Evolutionary conservation across 805 yeast species (phyloP), one percentile per base, ranked within the genome.

Genomic region (Candida coquimbonensis): DNA sequence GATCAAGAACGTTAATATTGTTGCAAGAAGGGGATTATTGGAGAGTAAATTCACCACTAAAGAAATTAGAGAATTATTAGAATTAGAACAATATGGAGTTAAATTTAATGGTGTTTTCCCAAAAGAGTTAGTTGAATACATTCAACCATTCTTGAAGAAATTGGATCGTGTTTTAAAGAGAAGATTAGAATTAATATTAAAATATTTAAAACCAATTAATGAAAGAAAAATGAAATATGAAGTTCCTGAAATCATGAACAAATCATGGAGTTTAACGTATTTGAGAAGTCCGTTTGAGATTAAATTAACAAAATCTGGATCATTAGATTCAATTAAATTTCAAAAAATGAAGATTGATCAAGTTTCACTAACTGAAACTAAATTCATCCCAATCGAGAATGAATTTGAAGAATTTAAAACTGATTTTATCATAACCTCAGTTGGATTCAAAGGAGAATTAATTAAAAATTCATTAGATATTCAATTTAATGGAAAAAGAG

Each of bases 41-140:
- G 90, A 89, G 53, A 80, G 93, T 38, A 93, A 96, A 25, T 93
- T 90, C 62, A 84, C 97, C 4, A 91, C 87, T 53, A 91, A 89
- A 60, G 99, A 93, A 63, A 73, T 91, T 24, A 74, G 97, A 59
- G 98, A 93, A 59, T 66, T 91, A 34, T 68, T 90, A 58, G 84
- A 81, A 44, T 63, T 88, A 45, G 71, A 67, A 45, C 64, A 69
- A 29, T 66, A 67, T 36, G 80, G 80, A 0, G 69, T 70, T 16
- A 64, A 60, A 12, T 76, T 83, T 46, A 59, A 63, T 11, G 80
- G 80, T 4, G 59, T 69, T 39, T 73, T 75, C 9, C 69, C 69
- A 13, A 9, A 9, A 4, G 53, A 55, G 3, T 25, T 43, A 12
- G 32, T 44, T 29, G 39, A 29, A 16, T 38, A 21, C 17, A 38